Evolutionary conservation across 2,329 filamentous ascomycete genomes (phyloP).

Genomic region (Bipolaris cookei): DNA sequence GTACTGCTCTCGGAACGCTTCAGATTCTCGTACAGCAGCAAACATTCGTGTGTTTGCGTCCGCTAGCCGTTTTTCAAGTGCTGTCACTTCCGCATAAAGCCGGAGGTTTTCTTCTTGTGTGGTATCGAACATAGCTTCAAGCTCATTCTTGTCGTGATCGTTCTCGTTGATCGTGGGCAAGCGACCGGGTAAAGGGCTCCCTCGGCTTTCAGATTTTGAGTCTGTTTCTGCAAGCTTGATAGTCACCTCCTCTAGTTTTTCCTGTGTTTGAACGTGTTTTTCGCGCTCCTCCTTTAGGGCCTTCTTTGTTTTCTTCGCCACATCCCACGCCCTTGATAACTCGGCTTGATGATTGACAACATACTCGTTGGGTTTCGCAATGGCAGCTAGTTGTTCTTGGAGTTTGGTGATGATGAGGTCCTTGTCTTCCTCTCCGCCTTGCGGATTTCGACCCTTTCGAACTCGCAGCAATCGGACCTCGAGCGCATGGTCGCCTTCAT

Average conservation of each 20-base stretch:
- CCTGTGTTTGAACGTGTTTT: conserved; percentile 35
- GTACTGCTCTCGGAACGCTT: conserved; percentile 34
- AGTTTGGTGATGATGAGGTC: conserved; percentile 38
- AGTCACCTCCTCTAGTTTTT: conserved; percentile 31
- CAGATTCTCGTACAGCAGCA: conserved; percentile 31
- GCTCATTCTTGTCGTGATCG: conserved; percentile 39
- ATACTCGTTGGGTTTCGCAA: conserved; percentile 27
- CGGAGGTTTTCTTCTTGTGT: conserved; percentile 45
- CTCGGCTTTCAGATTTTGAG: conserved; percentile 11
- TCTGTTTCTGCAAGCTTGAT: conserved; percentile 29
- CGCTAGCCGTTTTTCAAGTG: conserved; percentile 37
- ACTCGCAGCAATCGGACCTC: conserved; percentile 41
- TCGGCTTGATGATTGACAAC: conserved; percentile 39
- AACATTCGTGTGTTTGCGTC: conserved; percentile 41
- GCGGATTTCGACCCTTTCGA: conserved; percentile 35
- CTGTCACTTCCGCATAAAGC: conserved; percentile 37
- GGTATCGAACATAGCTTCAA: conserved; percentile 46
- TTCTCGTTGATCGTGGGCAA: conserved; percentile 44
- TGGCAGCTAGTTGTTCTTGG: conserved; percentile 33
- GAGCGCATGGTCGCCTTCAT: conserved; percentile 39
- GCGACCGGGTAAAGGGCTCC: conserved; percentile 15
- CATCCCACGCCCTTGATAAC: conserved; percentile 42
- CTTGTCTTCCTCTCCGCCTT: conserved; percentile 30
- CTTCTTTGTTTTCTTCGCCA: conserved; percentile 38
- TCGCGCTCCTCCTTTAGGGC: conserved; percentile 38